Conservation (phyloP, 139 green algal genomes). For the Picocystis salinarum region DNA sequence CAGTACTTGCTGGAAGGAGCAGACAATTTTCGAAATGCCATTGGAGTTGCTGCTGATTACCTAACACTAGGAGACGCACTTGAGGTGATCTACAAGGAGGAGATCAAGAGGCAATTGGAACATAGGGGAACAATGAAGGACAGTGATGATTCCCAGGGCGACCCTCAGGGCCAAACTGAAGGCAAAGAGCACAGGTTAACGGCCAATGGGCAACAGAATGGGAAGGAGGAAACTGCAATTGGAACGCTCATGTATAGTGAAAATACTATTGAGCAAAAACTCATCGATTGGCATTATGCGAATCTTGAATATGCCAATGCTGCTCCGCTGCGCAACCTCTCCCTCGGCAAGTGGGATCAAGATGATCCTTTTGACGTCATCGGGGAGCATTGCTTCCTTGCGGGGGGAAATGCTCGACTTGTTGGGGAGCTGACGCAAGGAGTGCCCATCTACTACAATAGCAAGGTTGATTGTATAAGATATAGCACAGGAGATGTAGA, state of each 20-base stretch:
- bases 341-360: constrained; percentile 72
- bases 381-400: constrained; percentile 35
- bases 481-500: constrained; percentile 21
- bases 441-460: constrained; percentile 62
- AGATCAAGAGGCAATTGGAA: too few species aligned
- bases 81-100: constrained; percentile 23
- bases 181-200: neutral
- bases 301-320: constrained; percentile 97
- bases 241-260: constrained; percentile 21
- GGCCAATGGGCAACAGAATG: constrained; percentile 9
- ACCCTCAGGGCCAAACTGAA: neutral
- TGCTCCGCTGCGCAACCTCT: constrained; percentile 26
- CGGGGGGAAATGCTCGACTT: constrained; percentile 66
- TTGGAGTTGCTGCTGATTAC: constrained; percentile 18
- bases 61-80: constrained; percentile 38
- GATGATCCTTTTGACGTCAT: constrained; percentile 69
- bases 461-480: constrained; percentile 24
- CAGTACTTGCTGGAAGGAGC: neutral
- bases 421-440: constrained; percentile 44
- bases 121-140: neutral
- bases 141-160: neutral
- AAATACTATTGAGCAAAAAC: neutral
- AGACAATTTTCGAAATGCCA: constrained; percentile 16
- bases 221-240: constrained; percentile 9
- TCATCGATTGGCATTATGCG: constrained; percentile 87